phyloP scores from a whole-genome alignment of 2,329 filamentous ascomycete species.

The Calonectria honghensis region DNA sequence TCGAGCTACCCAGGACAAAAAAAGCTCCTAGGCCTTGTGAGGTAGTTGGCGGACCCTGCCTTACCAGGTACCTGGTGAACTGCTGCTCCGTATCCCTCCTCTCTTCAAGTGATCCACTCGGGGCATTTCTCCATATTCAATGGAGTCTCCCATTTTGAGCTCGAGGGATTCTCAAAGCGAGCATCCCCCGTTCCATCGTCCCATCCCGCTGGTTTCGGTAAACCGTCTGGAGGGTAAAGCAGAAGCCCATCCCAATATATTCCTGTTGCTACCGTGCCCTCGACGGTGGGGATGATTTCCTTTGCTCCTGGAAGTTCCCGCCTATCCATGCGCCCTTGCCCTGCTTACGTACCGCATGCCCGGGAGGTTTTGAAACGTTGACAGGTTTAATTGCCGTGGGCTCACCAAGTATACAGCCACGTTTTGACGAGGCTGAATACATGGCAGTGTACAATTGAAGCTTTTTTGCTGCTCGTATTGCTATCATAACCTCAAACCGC shows the following conservation, averaged over 20 bases:
- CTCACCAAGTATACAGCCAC: not conserved
- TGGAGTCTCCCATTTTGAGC: conserved; percentile 9
- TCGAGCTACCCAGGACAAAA: not conserved
- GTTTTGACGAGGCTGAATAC: not conserved
- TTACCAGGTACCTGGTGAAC: not conserved
- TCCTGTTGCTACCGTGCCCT: conserved; percentile 23
- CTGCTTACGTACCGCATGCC: conserved; percentile 13
- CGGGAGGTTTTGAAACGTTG: conserved; percentile 22
- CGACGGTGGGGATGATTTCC: conserved; percentile 33
- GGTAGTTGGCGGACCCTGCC: not conserved
- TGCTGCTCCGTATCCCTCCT: not conserved
- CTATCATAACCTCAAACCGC: not conserved
- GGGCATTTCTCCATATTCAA: conserved; percentile 8
- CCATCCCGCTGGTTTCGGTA: conserved; percentile 15
- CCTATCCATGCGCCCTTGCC: conserved; percentile 26
- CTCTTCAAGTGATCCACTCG: not conserved
- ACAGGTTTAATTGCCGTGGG: conserved; percentile 11
- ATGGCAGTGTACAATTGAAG: not conserved
- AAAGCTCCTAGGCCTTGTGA: not conserved
- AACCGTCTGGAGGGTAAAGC: not conserved
- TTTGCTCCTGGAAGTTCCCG: conserved; percentile 29
- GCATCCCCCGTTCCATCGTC: not conserved
- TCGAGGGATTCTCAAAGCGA: conserved; percentile 8
- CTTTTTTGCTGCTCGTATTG: not conserved
- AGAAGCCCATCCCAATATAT: conserved; percentile 31